Conservation (phyloP, 768 basidiomycete species). For the Porpolomopsis calyptriformis region DNA sequence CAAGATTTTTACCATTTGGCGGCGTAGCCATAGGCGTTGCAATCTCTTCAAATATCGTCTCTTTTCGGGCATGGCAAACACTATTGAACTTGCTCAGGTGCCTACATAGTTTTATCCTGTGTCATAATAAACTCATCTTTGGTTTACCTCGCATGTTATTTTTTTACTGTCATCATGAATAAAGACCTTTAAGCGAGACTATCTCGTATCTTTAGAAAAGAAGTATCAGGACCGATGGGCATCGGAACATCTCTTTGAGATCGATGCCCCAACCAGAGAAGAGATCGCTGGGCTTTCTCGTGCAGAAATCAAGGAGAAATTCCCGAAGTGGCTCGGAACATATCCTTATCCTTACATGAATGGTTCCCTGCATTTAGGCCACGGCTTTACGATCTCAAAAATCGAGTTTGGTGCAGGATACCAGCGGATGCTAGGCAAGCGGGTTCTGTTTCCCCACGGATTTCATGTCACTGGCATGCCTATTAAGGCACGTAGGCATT, state of each 20-base stretch:
- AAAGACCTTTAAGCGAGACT: conserved; percentile 93
- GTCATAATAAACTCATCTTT: no score
- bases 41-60: conserved; percentile 22
- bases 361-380: conserved; percentile 91
- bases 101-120: conserved; percentile 10
- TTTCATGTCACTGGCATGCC: conserved; percentile 99
- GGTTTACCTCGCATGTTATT: no score
- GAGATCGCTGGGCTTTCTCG: conserved; percentile 54
- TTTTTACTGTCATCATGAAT: conserved; percentile 7
- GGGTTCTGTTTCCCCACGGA: conserved; percentile 92
- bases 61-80: conserved; percentile 40
- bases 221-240: conserved; percentile 80
- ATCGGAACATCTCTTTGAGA: conserved; percentile 69
- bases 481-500: no score
- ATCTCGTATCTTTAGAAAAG: conserved; percentile 71
- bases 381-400: conserved; percentile 97
- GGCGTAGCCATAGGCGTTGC: conserved; percentile 21
- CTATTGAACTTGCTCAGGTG: conserved; percentile 57
- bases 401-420: conserved; percentile 95
- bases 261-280: conserved; percentile 63
- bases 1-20: conserved; percentile 18
- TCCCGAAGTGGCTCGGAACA: conserved; percentile 96
- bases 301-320: conserved; percentile 57
- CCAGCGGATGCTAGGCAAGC: conserved; percentile 89
- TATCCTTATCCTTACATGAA: conserved; percentile 99